Percentiles rank a stretch among this genome's conserved stretches.
These are phyloP conservation scores for Zygosaccharomyces bailii DNA, from an alignment of 805 yeast species.

Conservation along the genomic window DNA sequence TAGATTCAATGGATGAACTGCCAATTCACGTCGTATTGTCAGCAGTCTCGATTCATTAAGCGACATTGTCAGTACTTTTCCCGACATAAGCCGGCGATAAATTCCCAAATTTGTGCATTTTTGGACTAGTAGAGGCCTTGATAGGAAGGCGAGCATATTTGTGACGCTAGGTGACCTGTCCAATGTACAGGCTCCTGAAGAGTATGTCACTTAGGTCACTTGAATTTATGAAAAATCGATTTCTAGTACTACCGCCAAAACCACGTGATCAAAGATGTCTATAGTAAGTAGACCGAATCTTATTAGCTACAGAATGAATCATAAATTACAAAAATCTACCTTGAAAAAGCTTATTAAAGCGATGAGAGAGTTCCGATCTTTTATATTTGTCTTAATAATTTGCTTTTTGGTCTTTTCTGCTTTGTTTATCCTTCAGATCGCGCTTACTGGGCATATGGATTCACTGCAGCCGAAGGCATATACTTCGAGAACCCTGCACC, in stretches of 20 bases:
- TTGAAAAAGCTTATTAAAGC: no score
- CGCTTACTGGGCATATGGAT: constrained; percentile 31
- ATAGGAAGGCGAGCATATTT: constrained; percentile 1
- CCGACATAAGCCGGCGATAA: neutral
- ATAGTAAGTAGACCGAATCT: neutral
- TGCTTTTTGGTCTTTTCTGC: no score
- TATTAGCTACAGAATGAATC: no score
- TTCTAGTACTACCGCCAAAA: neutral
- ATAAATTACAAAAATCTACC: no score
- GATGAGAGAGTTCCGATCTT: no score
- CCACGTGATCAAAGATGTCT: neutral
- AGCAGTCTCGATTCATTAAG: neutral
- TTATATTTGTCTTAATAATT: no score
- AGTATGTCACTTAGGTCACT: no score
- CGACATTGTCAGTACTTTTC: neutral
- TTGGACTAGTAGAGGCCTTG: neutral
- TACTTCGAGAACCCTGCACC: constrained; percentile 34
- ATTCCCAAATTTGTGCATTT: neutral
- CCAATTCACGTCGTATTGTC: neutral
- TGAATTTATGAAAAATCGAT: constrained; percentile 1
- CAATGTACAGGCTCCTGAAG: no score
- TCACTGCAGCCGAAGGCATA: constrained; percentile 30
- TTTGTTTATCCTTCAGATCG: no score
- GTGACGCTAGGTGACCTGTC: neutral
- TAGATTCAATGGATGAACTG: neutral